Conservation (phyloP, 1,284 basidiomycete genomes). For the Malassezia sp. region DNA sequence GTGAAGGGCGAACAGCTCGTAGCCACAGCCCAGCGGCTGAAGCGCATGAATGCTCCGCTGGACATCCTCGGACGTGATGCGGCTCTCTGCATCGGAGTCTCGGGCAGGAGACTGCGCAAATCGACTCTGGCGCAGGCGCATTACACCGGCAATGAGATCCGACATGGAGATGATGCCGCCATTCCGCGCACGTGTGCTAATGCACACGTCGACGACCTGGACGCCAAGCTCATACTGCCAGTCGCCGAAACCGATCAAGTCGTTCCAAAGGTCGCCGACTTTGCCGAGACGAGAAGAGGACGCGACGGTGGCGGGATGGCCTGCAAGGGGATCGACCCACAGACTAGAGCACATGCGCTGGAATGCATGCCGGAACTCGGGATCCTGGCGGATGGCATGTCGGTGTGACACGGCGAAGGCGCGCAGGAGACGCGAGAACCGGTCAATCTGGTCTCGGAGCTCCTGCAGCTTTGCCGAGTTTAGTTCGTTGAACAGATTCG, state of each 20-base stretch:
- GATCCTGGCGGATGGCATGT: conserved; percentile 69
- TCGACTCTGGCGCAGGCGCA: conserved; percentile 56
- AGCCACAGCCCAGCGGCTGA: conserved; percentile 75
- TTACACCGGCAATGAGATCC: conserved; percentile 69
- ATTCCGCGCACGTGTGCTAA: conserved; percentile 73
- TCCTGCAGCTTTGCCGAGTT: conserved; percentile 64
- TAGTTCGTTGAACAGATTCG: conserved; percentile 65
- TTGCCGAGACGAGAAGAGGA: conserved; percentile 48
- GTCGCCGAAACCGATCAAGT: conserved; percentile 71
- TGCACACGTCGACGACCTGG: conserved; percentile 91
- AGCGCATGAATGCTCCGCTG: conserved; percentile 73
- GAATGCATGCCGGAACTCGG: conserved; percentile 79
- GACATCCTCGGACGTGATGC: conserved; percentile 70
- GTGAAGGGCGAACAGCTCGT: conserved; percentile 53
- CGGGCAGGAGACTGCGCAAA: background rate
- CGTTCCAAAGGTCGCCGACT: conserved; percentile 68
- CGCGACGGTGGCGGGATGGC: conserved; percentile 12
- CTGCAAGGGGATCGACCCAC: conserved; percentile 78
- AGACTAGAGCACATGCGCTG: conserved; percentile 91
- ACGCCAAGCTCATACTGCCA: conserved; percentile 93
- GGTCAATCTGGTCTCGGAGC: conserved; percentile 66
- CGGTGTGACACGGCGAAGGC: conserved; percentile 74
- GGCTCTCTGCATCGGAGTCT: background rate
- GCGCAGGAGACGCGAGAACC: conserved; percentile 69
- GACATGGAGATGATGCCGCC: conserved; percentile 82